Evolutionary conservation across 129 eudicot species (phyloP).

Genomic region (Tanacetum coccineum): DNA sequence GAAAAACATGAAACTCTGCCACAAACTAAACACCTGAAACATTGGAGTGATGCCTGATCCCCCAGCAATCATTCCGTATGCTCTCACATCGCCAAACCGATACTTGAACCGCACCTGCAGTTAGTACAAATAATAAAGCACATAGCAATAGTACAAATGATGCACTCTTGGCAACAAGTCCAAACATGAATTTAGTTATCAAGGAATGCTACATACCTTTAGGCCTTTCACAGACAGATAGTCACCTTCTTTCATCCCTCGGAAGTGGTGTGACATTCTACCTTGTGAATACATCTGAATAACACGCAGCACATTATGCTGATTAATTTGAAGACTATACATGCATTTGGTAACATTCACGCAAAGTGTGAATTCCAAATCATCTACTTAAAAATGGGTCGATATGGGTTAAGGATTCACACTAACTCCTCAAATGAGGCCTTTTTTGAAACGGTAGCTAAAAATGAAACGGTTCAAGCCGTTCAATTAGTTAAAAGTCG

Average conservation of each 20-base stretch:
- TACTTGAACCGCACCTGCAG: constrained; percentile 49
- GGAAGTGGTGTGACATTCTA: constrained; percentile 95
- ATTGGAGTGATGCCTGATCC: constrained; percentile 65
- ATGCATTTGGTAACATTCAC: background rate
- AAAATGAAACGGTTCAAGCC: too few relatives aligned
- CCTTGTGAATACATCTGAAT: constrained; percentile 98
- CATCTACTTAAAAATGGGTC: too few relatives aligned
- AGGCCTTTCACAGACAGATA: constrained; percentile 87
- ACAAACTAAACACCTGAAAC: constrained; percentile 43
- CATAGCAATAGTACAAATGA: background rate
- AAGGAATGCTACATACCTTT: constrained; percentile 44
- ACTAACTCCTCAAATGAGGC: too few relatives aligned
- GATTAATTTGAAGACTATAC: background rate
- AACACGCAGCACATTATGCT: constrained; percentile 1
- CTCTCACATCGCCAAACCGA: constrained; percentile 50
- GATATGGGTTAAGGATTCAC: too few relatives aligned
- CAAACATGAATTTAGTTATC: background rate
- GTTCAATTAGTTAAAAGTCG: too few relatives aligned
- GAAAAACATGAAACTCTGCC: background rate
- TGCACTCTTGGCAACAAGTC: background rate
- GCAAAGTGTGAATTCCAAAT: too few relatives aligned
- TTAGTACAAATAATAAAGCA: constrained; percentile 6
- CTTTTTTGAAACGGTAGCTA: too few relatives aligned
- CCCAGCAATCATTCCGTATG: constrained; percentile 63
- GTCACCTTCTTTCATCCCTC: constrained; percentile 91